phyloP scores from a whole-genome alignment of 1,284 basidiomycete species.

The Ceratobasidium sp. region DNA sequence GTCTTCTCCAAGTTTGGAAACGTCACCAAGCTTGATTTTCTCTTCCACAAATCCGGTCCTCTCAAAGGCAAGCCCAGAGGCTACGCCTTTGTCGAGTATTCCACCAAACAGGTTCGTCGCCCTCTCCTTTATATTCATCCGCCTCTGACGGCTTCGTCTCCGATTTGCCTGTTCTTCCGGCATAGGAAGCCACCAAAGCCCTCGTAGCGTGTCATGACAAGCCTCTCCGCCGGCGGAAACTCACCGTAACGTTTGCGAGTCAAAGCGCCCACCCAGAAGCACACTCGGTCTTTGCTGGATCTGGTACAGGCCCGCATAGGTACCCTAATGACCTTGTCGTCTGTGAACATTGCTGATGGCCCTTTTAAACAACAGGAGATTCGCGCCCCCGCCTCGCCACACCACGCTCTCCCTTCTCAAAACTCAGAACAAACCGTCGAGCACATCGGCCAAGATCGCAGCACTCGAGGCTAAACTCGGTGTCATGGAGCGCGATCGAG shows the following conservation, averaged over 20 bases:
- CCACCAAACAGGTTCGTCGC: constrained; percentile 79
- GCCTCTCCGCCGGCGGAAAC: constrained; percentile 84
- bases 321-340: constrained; percentile 48
- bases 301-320: constrained; percentile 36
- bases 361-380: constrained; percentile 61
- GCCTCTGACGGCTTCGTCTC: constrained; percentile 50
- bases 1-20: constrained; percentile 93
- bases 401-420: constrained; percentile 92
- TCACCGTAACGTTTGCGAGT: constrained; percentile 90
- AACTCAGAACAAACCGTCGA: constrained; percentile 69
- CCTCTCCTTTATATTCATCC: constrained; percentile 33
- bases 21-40: constrained; percentile 91
- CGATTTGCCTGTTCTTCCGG: constrained; percentile 50
- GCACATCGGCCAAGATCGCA: constrained; percentile 90
- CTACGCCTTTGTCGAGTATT: constrained; percentile 94
- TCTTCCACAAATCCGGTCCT: constrained; percentile 93
- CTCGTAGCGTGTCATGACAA: constrained; percentile 82
- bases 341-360: not conserved
- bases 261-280: constrained; percentile 69
- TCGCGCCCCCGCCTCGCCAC: constrained; percentile 71
- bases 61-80: constrained; percentile 93
- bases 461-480: constrained; percentile 95
- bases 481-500: constrained; percentile 68
- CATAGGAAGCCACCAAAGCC: constrained; percentile 88
- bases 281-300: constrained; percentile 30